phyloP scores from a whole-genome alignment of 192 early-diverging fungal genomes.

The Phlyctochytrium arcticum region DNA sequence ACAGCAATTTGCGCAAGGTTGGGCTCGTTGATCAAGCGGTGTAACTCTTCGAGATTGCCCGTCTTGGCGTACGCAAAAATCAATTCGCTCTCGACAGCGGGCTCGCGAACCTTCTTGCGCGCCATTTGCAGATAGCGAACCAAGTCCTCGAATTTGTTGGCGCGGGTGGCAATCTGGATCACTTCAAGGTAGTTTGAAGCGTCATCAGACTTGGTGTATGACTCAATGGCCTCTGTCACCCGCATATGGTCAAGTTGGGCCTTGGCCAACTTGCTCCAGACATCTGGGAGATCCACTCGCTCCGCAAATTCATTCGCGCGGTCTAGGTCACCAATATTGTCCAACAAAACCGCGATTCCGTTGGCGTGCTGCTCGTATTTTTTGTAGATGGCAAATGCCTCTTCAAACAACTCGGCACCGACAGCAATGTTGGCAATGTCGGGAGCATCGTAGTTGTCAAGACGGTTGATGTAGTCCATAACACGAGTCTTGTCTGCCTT shows the following conservation, averaged over 20 bases:
- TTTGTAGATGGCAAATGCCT: conserved; percentile 96
- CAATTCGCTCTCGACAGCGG: conserved; percentile 92
- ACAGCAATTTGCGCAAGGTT: conserved; percentile 89
- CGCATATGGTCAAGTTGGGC: conserved; percentile 87
- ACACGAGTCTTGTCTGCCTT: conserved; percentile 85
- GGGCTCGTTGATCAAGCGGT: conserved; percentile 88
- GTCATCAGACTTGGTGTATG: conserved; percentile 95
- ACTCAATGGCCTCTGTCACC: conserved; percentile 95
- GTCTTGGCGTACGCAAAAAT: conserved; percentile 96
- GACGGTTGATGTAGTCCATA: conserved; percentile 92
- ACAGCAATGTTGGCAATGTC: conserved; percentile 97
- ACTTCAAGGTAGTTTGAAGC: conserved; percentile 86
- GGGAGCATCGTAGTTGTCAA: conserved; percentile 95
- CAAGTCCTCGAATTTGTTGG: conserved; percentile 91
- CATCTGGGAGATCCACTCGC: conserved; percentile 80
- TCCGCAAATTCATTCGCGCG: conserved; percentile 97
- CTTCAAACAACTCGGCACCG: conserved; percentile 84
- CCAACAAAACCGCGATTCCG: conserved; percentile 88
- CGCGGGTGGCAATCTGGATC: conserved; percentile 69
- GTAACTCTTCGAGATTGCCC: conserved; percentile 81
- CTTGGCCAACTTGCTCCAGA: conserved; percentile 94
- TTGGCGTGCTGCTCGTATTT: conserved; percentile 85
- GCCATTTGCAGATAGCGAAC: conserved; percentile 94
- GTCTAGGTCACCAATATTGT: conserved; percentile 88
- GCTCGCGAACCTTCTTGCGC: conserved; percentile 92